Evolutionary conservation across 176 grass and related monocot genomes (phyloP).

Genomic region (Paspalum vaginatum): DNA sequence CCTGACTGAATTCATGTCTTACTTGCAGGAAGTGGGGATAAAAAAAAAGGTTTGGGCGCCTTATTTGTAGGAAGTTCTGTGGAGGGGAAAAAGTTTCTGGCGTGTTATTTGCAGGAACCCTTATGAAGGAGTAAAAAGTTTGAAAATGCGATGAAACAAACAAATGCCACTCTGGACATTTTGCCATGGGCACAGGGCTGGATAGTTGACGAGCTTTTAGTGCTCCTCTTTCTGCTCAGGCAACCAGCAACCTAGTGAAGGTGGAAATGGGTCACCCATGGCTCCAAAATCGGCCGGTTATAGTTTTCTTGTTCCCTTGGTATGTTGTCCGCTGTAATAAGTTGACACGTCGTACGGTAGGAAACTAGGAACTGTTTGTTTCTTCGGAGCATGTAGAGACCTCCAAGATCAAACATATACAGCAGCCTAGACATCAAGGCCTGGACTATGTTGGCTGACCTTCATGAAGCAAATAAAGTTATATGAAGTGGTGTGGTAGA

Average conservation of each 20-base stretch:
- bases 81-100: not conserved
- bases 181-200: not conserved
- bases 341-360: slow-evolving; percentile 14
- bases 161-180: not conserved
- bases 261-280: not conserved
- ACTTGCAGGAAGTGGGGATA: slow-evolving; percentile 36
- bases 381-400: not conserved
- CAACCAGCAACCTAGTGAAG: not conserved
- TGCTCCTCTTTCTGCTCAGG: slow-evolving; percentile 15
- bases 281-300: not conserved
- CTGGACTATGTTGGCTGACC: not conserved
- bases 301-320: slow-evolving; percentile 10
- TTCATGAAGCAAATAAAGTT: not conserved
- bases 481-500: not conserved
- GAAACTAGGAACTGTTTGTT: not conserved
- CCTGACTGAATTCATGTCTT: not conserved
- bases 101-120: slow-evolving; percentile 8
- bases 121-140: slow-evolving; percentile 22
- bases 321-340: slow-evolving; percentile 27
- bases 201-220: slow-evolving; percentile 11
- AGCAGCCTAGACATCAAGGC: not conserved
- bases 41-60: not conserved
- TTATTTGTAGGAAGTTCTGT: slow-evolving; percentile 24
- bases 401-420: not conserved
- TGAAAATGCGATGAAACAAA: not conserved